A percentile compares a stretch with the other conserved stretches of the same genome.
These are phyloP conservation scores for Pseudopithomyces maydicus DNA, from an alignment of 2,329 filamentous ascomycete species.

Conservation along the genomic window DNA sequence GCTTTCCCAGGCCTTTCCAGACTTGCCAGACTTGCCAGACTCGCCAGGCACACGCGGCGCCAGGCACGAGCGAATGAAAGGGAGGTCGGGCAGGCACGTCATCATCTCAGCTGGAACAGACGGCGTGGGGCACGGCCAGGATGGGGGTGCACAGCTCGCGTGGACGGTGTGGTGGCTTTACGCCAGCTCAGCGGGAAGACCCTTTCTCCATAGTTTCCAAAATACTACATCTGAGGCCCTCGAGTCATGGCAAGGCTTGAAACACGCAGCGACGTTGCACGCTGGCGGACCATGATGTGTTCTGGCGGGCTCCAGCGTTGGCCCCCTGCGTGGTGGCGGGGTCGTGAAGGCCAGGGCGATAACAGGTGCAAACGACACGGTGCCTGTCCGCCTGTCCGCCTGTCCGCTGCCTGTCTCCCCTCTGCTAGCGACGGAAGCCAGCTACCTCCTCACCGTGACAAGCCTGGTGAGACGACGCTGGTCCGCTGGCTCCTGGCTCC, in stretches of 20 bases:
- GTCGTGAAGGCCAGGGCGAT: background rate
- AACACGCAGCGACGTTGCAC: conserved; percentile 2
- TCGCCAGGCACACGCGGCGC: background rate
- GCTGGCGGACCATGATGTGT: background rate
- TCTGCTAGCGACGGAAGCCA: too few relatives aligned
- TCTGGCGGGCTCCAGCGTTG: background rate
- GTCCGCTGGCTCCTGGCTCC: background rate
- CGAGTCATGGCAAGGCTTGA: background rate
- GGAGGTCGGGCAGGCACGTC: background rate
- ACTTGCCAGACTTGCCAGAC: background rate
- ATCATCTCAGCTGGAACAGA: conserved; percentile 3
- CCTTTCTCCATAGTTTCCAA: conserved; percentile 7
- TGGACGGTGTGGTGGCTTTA: background rate
- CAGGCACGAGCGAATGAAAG: background rate
- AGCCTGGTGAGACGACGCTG: conserved; percentile 3
- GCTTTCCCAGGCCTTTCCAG: too few relatives aligned
- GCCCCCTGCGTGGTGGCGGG: background rate
- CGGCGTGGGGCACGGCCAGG: conserved; percentile 3
- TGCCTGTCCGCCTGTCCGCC: background rate
- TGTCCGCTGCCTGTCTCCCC: background rate
- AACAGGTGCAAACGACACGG: background rate
- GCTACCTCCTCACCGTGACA: background rate
- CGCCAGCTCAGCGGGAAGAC: conserved; percentile 6
- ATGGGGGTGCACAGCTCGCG: background rate
- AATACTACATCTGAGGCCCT: background rate